phyloP scores from a whole-genome alignment of 441 rosid species.

The Cnidoscolus chayamansa region DNA sequence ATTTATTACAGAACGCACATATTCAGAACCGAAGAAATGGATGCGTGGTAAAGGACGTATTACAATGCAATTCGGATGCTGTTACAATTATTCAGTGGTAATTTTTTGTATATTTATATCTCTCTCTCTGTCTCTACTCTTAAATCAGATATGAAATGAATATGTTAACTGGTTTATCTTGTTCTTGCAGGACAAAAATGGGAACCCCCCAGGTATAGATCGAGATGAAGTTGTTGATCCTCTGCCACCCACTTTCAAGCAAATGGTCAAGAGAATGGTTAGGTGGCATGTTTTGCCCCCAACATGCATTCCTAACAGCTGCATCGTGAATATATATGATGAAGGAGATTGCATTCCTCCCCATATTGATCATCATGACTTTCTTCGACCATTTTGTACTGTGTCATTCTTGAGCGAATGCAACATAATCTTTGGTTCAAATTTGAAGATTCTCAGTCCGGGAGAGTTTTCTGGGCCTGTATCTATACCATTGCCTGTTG shows the following conservation, averaged over 20 bases:
- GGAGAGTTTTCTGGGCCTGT: constrained; percentile 58
- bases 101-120: neutral
- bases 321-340: constrained; percentile 67
- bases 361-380: constrained; percentile 64
- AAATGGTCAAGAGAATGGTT: constrained; percentile 57
- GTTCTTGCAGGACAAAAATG: constrained; percentile 45
- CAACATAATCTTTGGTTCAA: constrained; percentile 54
- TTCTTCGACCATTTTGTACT: constrained; percentile 62
- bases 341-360: constrained; percentile 82
- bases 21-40: constrained; percentile 46
- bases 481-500: constrained; percentile 55
- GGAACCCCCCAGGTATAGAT: constrained; percentile 59
- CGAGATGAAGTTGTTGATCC: constrained; percentile 61
- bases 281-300: constrained; percentile 59
- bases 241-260: constrained; percentile 49
- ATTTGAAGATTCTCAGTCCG: constrained; percentile 42
- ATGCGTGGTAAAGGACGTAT: constrained; percentile 49
- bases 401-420: constrained; percentile 55
- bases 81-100: constrained; percentile 46
- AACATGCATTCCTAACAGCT: constrained; percentile 57
- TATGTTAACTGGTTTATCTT: neutral
- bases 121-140: neutral
- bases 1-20: constrained; percentile 32
- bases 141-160: neutral
- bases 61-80: constrained; percentile 47